Conservation (phyloP, 2,329 filamentous ascomycete species). For the Penicillium palitans region DNA sequence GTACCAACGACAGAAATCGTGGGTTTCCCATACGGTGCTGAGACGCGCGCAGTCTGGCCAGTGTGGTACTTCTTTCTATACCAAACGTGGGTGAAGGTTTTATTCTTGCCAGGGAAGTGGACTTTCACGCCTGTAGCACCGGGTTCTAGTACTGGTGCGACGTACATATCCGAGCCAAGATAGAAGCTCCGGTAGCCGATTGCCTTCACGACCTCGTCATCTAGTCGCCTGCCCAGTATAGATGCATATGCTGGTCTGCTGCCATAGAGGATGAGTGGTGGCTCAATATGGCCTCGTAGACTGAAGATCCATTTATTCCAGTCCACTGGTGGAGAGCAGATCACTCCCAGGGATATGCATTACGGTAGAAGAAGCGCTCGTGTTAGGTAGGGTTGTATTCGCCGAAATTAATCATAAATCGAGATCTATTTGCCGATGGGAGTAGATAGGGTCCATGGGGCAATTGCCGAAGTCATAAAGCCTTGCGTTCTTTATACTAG, state of each 20-base stretch:
- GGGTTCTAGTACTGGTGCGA: slow-evolving; percentile 25
- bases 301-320: slow-evolving; percentile 27
- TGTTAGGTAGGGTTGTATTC: slow-evolving; percentile 39
- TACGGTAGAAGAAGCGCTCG: slow-evolving; percentile 37
- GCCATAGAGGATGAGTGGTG: slow-evolving; percentile 38
- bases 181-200: slow-evolving; percentile 30
- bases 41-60: slow-evolving; percentile 15
- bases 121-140: slow-evolving; percentile 19
- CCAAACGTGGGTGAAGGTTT: slow-evolving; percentile 24
- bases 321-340: slow-evolving; percentile 34
- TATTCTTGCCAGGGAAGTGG: slow-evolving; percentile 20
- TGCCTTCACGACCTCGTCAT: slow-evolving; percentile 17
- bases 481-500: neutral
- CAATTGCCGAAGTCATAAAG: no score
- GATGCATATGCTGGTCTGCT: slow-evolving; percentile 36
- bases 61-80: slow-evolving; percentile 19
- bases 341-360: slow-evolving; percentile 39
- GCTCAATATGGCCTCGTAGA: slow-evolving; percentile 30
- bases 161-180: slow-evolving; percentile 24
- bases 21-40: slow-evolving; percentile 23
- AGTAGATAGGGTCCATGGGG: no score
- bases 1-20: slow-evolving; percentile 23
- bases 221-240: slow-evolving; percentile 44
- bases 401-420: slow-evolving; percentile 41
- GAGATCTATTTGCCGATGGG: no score